These are phyloP conservation scores for Conticribra weissflogii DNA, from an alignment of 108 stramenopile species.

Conservation along the genomic window DNA sequence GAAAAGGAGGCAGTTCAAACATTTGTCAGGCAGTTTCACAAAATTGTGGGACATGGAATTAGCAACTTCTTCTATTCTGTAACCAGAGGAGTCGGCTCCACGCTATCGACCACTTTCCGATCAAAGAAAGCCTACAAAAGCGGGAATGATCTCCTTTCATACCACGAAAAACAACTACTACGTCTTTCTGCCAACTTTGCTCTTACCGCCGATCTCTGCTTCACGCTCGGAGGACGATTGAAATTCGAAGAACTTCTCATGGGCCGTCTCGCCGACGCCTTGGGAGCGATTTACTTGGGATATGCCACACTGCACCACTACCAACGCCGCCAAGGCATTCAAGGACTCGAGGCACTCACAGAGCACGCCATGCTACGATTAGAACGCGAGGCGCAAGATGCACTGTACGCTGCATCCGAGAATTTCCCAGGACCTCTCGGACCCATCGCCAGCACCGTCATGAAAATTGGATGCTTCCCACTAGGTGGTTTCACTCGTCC, in stretches of 20 bases:
- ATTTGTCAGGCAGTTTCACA: constrained; percentile 90
- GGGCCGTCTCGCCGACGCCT: constrained; percentile 94
- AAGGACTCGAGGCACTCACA: constrained; percentile 92
- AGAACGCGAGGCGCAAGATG: constrained; percentile 91
- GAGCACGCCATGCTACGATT: constrained; percentile 97
- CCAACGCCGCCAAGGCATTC: constrained; percentile 82
- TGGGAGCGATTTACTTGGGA: constrained; percentile 97
- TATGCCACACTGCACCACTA: constrained; percentile 97
- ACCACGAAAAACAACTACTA: constrained; percentile 93
- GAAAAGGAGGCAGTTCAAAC: constrained; percentile 82
- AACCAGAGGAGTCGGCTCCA: constrained; percentile 75
- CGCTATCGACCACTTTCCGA: constrained; percentile 68
- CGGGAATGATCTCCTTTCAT: constrained; percentile 80
- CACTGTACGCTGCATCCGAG: constrained; percentile 89
- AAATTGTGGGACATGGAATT: constrained; percentile 90
- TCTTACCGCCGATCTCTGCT: constrained; percentile 93
- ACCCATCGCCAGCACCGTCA: constrained; percentile 80
- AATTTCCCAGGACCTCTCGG: constrained; percentile 96
- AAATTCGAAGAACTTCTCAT: constrained; percentile 98
- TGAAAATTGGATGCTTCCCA: constrained; percentile 92
- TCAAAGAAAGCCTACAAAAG: constrained; percentile 91
- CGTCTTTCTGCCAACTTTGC: constrained; percentile 97
- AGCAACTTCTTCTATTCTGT: constrained; percentile 83
- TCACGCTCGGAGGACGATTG: constrained; percentile 94
- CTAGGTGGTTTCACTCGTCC: constrained; percentile 85